phyloP scores from a whole-genome alignment of 805 yeast genomes.

The Saturnispora besseyi region DNA sequence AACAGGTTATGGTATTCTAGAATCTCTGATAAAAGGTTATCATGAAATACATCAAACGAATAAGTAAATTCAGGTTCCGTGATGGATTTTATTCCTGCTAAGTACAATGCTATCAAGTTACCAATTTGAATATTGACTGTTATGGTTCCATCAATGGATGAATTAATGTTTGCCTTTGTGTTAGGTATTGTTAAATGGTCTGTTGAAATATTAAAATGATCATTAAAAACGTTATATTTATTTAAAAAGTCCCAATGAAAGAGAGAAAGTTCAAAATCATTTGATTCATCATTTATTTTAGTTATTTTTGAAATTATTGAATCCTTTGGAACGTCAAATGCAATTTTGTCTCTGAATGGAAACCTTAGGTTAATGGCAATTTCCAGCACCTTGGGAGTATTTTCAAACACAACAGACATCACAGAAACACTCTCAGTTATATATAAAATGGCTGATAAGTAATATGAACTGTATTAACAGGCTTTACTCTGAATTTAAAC shows the following conservation, averaged over 20 bases:
- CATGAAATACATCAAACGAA: background rate
- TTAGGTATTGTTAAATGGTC: background rate
- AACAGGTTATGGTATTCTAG: background rate
- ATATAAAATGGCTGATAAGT: no score
- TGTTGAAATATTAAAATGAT: background rate
- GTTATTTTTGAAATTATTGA: slow-evolving; percentile 4
- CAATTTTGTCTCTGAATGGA: slow-evolving; percentile 32
- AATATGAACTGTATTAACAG: no score
- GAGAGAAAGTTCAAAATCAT: background rate
- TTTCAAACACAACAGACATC: background rate
- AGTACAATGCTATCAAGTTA: background rate
- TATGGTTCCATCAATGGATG: background rate
- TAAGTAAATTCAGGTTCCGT: background rate
- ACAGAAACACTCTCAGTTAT: no score
- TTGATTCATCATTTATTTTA: slow-evolving; percentile 13
- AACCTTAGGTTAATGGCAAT: background rate
- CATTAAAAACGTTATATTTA: background rate
- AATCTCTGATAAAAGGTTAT: background rate
- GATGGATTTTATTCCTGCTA: background rate
- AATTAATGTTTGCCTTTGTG: background rate
- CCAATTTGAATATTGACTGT: background rate
- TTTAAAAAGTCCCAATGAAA: slow-evolving; percentile 2
- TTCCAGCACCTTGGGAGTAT: background rate
- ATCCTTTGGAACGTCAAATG: slow-evolving; percentile 32
- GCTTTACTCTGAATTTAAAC: no score